Evolutionary conservation across 345 rosid genomes (phyloP).

Genomic region (Draba incana): DNA sequence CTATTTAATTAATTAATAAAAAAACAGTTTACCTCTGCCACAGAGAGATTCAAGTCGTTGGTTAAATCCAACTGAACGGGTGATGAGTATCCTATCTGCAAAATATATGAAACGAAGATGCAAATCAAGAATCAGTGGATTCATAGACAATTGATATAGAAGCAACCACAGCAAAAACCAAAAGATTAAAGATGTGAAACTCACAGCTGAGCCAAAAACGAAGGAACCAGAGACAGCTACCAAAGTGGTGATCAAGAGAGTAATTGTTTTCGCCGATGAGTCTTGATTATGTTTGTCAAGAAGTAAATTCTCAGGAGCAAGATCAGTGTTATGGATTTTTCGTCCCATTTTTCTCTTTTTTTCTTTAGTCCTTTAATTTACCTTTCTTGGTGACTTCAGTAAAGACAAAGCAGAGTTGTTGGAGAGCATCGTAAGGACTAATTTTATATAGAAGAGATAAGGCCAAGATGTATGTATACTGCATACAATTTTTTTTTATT

Average conservation of each 20-base stretch:
- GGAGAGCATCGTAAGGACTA: constrained; percentile 14
- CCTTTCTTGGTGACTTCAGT: neutral
- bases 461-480: no score
- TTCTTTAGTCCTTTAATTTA: neutral
- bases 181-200: neutral
- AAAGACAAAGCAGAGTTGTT: constrained; percentile 28
- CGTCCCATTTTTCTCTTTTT: constrained; percentile 22
- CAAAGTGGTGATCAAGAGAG: constrained; percentile 34
- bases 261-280: constrained; percentile 19
- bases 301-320: constrained; percentile 28
- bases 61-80: constrained; percentile 76
- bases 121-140: constrained; percentile 2
- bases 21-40: constrained; percentile 53
- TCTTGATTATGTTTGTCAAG: constrained; percentile 18
- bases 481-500: neutral
- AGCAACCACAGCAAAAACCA: neutral
- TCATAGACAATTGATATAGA: neutral
- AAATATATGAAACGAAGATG: constrained; percentile 4
- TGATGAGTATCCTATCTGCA: constrained; percentile 82
- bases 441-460: no score
- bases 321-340: constrained; percentile 13
- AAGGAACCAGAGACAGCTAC: constrained; percentile 40
- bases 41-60: constrained; percentile 60
- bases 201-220: constrained; percentile 41
- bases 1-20: neutral